A percentile compares a stretch with the other conserved stretches of the same genome.
Conservation (phyloP, 768 basidiomycete species). For the Leccinum longicurvipes region DNA sequence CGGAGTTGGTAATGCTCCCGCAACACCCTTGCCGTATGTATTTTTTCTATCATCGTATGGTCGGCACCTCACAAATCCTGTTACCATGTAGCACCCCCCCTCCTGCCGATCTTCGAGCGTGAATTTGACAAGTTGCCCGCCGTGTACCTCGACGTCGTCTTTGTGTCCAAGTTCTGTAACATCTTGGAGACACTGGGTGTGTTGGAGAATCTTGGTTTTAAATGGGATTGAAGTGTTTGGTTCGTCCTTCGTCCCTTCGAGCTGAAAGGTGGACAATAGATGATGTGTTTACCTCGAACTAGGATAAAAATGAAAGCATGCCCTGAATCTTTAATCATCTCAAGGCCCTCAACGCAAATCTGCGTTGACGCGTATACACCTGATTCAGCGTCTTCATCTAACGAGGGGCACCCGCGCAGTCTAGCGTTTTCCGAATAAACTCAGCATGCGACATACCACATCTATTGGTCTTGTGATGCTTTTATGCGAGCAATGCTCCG, state of each 20-base stretch:
- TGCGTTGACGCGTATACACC: neutral
- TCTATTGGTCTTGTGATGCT: slow-evolving; percentile 56
- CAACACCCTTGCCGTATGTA: neutral
- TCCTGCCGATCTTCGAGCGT: neutral
- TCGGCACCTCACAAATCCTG: neutral
- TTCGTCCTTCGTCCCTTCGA: neutral
- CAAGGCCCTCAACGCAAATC: neutral
- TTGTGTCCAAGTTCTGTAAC: neutral
- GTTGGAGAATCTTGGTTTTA: neutral
- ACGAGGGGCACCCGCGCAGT: neutral
- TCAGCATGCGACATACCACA: neutral
- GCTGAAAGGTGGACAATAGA: neutral
- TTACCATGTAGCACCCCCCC: neutral
- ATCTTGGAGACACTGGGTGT: neutral
- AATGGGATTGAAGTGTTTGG: neutral
- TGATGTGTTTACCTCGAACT: neutral
- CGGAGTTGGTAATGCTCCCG: no score
- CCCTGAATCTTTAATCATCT: neutral
- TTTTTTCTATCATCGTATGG: neutral
- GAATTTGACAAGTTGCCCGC: neutral
- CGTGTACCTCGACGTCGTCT: neutral
- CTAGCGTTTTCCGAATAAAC: neutral
- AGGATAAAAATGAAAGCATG: neutral
- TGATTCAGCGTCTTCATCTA: neutral
- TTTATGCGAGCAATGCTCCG: slow-evolving; percentile 60